Base-by-base conservation (phyloP, 176 grass and related monocot species). In the Triticum aestivum region DNA sequence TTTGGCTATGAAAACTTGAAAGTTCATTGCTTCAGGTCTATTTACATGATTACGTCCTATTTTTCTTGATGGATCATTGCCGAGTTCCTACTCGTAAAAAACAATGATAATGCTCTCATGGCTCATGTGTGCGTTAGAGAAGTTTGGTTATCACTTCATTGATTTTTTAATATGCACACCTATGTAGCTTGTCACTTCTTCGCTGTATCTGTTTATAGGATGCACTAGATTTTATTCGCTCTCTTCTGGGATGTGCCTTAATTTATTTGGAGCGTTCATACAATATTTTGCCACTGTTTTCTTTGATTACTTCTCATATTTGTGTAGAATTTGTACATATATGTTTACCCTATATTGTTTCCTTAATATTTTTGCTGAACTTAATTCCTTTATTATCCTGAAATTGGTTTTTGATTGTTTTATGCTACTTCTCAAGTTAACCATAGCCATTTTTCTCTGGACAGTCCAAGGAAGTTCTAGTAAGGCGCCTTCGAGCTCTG, bases 381-480 rank as follows among this genome's bases (percentile, higher is more conserved):
- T 84, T 54, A 83, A 62, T 83, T 41, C 35, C 5, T 15, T 62
- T 63, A 6, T 4, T 78, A 38, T 71, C 7, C 39, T 23, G 78
- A 39, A 39, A 65, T 65, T 78, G 2, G 52, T 49, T 62, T 52
- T 76, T 64, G 30, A 71, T 49, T 59, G 21, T 44, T 59, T 12
- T 23, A 47, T 84, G 34, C 54, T 78, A 29, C 79, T 73, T 77
- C 29, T 85, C 24, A 85, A 82, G 21, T 70, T 91, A 88, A 85
- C 32, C 1, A 1, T 70, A 73, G 11, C 29, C 52, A 82, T 82
- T 65, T 6, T 88, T 85, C 75, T 77, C 23, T 79, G 72, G 65
- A 72, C 81, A 99, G 97, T 93, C 92, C 21, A 99, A 91, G 83
- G 97, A 97, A 41, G 91, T 85, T 62, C 84, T 99, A 76, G 71